Evolutionary conservation across 441 rosid genomes (phyloP).

Genomic region (Pelargonium fulgidum): DNA sequence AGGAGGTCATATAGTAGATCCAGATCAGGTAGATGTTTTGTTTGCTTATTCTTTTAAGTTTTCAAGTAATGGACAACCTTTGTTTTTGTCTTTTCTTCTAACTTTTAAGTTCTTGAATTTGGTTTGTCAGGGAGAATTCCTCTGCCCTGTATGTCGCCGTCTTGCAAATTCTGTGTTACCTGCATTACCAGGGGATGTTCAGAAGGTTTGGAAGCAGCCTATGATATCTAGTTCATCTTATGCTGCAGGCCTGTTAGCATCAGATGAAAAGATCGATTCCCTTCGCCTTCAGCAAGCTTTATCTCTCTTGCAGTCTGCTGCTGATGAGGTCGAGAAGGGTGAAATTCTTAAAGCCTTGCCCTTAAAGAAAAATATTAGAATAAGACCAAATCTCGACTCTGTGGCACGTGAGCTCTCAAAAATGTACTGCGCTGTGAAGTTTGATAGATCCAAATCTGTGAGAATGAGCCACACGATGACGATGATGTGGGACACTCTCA

Average conservation of each 20-base stretch:
- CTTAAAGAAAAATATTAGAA: slow-evolving; percentile 36
- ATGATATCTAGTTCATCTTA: slow-evolving; percentile 27
- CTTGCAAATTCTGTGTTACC: slow-evolving; percentile 86
- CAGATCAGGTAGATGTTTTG: slow-evolving; percentile 51
- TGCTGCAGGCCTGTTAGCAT: slow-evolving; percentile 22
- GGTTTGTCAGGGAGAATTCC: slow-evolving; percentile 81
- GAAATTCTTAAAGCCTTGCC: slow-evolving; percentile 43
- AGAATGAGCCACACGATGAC: slow-evolving; percentile 51
- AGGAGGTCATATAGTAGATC: slow-evolving; percentile 83
- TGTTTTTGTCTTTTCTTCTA: slow-evolving; percentile 16
- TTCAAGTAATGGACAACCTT: slow-evolving; percentile 3
- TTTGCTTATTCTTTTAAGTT: slow-evolving; percentile 9
- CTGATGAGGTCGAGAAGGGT: slow-evolving; percentile 46
- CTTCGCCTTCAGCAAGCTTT: slow-evolving; percentile 55
- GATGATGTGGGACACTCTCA: slow-evolving; percentile 90
- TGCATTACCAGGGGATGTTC: slow-evolving; percentile 45
- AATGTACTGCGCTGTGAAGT: slow-evolving; percentile 46
- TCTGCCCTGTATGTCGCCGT: slow-evolving; percentile 94
- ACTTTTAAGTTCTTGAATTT: slow-evolving; percentile 19
- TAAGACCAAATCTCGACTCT: slow-evolving; percentile 45
- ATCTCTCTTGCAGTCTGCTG: slow-evolving; percentile 56
- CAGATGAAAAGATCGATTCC: slow-evolving; percentile 29
- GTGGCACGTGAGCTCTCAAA: slow-evolving; percentile 45
- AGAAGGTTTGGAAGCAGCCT: slow-evolving; percentile 47
- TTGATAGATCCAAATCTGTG: slow-evolving; percentile 36